These are phyloP conservation scores for Fragaria ananassa DNA, from an alignment of 306 rosid species.

Conservation along the genomic window DNA sequence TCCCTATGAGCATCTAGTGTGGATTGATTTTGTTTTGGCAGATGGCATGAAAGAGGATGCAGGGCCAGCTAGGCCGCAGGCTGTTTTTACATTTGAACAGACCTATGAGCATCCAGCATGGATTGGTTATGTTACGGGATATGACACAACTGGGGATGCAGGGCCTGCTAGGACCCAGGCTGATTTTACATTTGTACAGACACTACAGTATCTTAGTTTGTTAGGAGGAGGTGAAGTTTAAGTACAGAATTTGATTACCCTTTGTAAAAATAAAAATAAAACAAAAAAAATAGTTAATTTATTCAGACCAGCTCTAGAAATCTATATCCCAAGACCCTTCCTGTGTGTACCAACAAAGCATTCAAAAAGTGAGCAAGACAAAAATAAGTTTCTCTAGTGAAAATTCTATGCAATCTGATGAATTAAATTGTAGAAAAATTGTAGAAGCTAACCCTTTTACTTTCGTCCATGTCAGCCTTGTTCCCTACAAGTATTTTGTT, in stretches of 20 bases:
- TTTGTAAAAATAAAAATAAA: not conserved
- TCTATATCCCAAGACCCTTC: not conserved
- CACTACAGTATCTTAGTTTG: not conserved
- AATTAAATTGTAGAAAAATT: not conserved
- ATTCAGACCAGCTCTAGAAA: not conserved
- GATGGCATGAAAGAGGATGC: not conserved
- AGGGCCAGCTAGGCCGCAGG: not conserved
- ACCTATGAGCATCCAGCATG: not conserved
- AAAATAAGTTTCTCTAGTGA: not conserved
- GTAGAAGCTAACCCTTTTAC: slow-evolving; percentile 68
- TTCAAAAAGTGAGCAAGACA: slow-evolving; percentile 13
- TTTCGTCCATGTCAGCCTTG: slow-evolving; percentile 97
- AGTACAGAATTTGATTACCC: not conserved
- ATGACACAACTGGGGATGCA: not conserved
- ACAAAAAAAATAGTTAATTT: not conserved
- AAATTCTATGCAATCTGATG: not conserved
- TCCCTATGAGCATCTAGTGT: not conserved
- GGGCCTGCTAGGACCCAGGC: not conserved
- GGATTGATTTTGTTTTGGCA: not conserved
- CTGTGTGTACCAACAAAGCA: not conserved
- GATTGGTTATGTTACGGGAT: not conserved
- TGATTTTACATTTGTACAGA: not conserved
- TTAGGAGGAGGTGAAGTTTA: not conserved
- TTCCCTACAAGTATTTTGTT: slow-evolving; percentile 94
- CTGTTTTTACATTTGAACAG: not conserved